Conservation (phyloP, 208 protist species). For the Lotmaria passim region DNA sequence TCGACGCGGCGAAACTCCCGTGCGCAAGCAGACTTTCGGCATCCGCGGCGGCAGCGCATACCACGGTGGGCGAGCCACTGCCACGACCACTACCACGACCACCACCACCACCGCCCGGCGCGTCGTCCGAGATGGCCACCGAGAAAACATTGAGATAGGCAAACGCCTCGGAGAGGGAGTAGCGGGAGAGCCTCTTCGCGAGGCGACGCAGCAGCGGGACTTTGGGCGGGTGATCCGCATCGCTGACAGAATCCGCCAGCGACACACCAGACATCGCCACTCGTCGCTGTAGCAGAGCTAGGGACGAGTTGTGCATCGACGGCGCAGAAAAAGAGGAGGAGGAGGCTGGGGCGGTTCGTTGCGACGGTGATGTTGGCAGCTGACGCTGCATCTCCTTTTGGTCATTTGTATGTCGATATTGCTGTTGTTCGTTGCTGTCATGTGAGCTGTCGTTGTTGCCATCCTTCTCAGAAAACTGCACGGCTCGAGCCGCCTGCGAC, state of each 20-base stretch:
- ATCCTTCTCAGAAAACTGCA: not conserved
- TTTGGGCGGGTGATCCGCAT: not conserved
- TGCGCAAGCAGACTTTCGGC: no score
- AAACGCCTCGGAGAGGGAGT: not conserved
- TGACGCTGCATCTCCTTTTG: not conserved
- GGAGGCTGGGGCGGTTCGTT: no score
- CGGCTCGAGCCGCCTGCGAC: not conserved
- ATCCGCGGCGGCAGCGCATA: no score
- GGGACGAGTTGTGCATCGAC: not conserved
- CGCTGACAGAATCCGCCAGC: not conserved
- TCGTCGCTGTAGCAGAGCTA: not conserved
- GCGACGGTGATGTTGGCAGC: not conserved
- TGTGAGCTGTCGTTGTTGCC: not conserved
- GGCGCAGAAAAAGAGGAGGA: not conserved
- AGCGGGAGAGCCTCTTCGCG: constrained; percentile 3
- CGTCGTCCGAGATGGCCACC: not conserved
- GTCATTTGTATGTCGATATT: not conserved
- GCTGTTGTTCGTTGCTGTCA: not conserved
- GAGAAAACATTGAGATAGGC: constrained; percentile 18
- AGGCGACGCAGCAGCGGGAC: not conserved
- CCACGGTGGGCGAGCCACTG: not conserved
- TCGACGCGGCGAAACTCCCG: no score
- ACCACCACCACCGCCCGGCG: not conserved
- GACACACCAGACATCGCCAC: not conserved
- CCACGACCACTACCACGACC: no score